A percentile compares a stretch with the other conserved stretches of the same genome.
phyloP scores from a whole-genome alignment of 2,329 filamentous ascomycete species.

The Aureobasidium sp. region DNA sequence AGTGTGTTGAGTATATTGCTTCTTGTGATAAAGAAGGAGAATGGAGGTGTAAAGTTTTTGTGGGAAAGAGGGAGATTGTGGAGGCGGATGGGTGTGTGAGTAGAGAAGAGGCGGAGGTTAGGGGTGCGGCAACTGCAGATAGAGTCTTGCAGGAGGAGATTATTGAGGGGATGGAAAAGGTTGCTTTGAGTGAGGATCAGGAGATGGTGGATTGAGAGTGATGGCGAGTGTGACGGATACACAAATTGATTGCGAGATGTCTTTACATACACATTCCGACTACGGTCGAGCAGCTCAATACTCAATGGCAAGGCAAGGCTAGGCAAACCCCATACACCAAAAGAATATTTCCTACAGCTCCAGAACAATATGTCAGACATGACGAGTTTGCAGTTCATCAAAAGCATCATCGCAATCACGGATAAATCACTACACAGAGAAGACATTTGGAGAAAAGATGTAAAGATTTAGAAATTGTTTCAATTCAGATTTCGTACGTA shows the following conservation, averaged over 20 bases:
- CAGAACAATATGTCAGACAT: too few species aligned
- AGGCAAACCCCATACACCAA: too few species aligned
- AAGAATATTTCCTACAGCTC: too few species aligned
- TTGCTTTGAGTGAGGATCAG: not conserved
- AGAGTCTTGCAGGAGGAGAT: conserved; percentile 12
- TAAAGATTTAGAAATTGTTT: not conserved
- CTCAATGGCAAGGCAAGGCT: too few species aligned
- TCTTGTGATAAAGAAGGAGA: conserved; percentile 13
- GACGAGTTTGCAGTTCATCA: too few species aligned
- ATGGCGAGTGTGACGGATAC: not conserved
- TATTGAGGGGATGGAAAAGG: not conserved
- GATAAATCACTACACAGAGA: too few species aligned
- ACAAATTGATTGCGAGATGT: not conserved
- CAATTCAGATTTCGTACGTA: not conserved
- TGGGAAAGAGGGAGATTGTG: conserved; percentile 39
- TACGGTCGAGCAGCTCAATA: too few species aligned
- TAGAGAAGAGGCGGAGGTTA: conserved; percentile 42
- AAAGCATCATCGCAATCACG: too few species aligned
- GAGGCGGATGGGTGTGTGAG: conserved; percentile 36
- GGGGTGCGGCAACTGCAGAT: conserved; percentile 33
- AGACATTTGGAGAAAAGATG: too few species aligned
- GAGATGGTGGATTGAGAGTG: not conserved
- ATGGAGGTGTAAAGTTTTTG: conserved; percentile 38
- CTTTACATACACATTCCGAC: too few species aligned
- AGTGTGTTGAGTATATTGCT: conserved; percentile 60